These are phyloP conservation scores for Fusarium scirpi DNA, from an alignment of 2,329 filamentous ascomycete genomes.

Conservation along the genomic window DNA sequence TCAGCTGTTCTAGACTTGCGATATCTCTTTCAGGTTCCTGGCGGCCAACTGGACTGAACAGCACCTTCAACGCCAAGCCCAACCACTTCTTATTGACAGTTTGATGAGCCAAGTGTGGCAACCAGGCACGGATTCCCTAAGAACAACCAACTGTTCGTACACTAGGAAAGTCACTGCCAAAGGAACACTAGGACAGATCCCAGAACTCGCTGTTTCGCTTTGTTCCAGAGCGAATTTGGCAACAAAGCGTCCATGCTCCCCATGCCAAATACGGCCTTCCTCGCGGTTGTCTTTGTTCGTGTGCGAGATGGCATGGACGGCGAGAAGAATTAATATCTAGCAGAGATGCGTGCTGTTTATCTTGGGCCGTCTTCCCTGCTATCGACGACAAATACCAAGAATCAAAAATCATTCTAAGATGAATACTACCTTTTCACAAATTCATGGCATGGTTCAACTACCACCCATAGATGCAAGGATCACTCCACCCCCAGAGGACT, in stretches of 20 bases:
- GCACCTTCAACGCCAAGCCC: slow-evolving; percentile 16
- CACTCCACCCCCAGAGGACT: slow-evolving; percentile 35
- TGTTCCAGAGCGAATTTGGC: slow-evolving; percentile 17
- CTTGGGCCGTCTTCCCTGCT: slow-evolving; percentile 5
- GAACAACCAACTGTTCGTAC: slow-evolving; percentile 24
- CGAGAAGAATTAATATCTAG: slow-evolving; percentile 33
- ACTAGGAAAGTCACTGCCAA: slow-evolving; percentile 22
- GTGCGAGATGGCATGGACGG: neutral
- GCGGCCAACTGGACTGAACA: slow-evolving; percentile 24
- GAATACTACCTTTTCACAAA: slow-evolving; percentile 20
- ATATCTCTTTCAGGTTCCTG: slow-evolving; percentile 18
- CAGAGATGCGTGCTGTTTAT: slow-evolving; percentile 6
- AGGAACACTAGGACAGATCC: neutral
- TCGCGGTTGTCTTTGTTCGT: slow-evolving; percentile 25
- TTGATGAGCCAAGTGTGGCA: slow-evolving; percentile 24
- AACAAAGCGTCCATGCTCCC: slow-evolving; percentile 40
- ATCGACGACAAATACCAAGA: slow-evolving; percentile 7
- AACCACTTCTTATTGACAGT: slow-evolving; percentile 23
- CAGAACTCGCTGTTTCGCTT: slow-evolving; percentile 37
- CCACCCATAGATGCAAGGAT: slow-evolving; percentile 39
- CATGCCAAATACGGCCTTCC: slow-evolving; percentile 19
- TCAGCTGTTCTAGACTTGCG: slow-evolving; percentile 20
- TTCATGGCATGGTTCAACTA: slow-evolving; percentile 21
- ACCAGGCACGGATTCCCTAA: slow-evolving; percentile 30
- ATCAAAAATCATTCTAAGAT: slow-evolving; percentile 26